Evolutionary conservation across 164 flowering plant species (phyloP), one percentile per base, ranked within the genome.

Genomic region (Platanus orientalis): DNA sequence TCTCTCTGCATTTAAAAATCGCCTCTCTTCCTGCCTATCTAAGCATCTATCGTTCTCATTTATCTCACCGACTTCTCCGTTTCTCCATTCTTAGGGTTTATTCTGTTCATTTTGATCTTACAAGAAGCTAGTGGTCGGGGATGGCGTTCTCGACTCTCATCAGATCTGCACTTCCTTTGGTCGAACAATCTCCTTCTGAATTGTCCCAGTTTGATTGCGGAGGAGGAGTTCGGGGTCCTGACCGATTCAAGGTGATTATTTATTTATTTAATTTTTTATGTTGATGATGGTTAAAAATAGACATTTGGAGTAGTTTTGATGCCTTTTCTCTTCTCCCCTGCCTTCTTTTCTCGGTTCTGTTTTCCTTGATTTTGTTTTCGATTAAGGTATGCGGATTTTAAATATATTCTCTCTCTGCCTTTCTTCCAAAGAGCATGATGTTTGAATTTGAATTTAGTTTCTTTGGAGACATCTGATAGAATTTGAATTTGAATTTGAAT

Each of bases 101-200:
- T 10, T 17, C 2, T 34, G 25, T 23, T 34, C 50, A 9, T 26
- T 54, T 34, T 14, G 19, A 20, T 59, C 47, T 25, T 48, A 30
- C 44, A 28, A 59, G 16, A 25, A 2, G 11, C 6, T 1, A 48
- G 48, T 39, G 59, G 29, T 53, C 64, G 23, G 11, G 32, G 28
- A 75, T 76, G 81, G 78, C 80, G 32, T 55, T 64, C 27, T 73
- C 75, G 19, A 69, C 76, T 64, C 60, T 76, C 52, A 34, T 80
- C 67, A 71, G 79, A 80, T 78, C 80, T 62, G 62, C 82, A 19
- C 32, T 74, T 55, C 42, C 78, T 62, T 45, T 61, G 20, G 5
- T 57, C 58, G 64, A 59, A 30, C 58, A 72, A n/a, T 48, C 74
- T 45, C 71, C 72, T 40, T 27, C 66, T 62, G 73, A 67, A 50